Conservation (phyloP, 805 yeast species). For the Torulaspora indica region DNA sequence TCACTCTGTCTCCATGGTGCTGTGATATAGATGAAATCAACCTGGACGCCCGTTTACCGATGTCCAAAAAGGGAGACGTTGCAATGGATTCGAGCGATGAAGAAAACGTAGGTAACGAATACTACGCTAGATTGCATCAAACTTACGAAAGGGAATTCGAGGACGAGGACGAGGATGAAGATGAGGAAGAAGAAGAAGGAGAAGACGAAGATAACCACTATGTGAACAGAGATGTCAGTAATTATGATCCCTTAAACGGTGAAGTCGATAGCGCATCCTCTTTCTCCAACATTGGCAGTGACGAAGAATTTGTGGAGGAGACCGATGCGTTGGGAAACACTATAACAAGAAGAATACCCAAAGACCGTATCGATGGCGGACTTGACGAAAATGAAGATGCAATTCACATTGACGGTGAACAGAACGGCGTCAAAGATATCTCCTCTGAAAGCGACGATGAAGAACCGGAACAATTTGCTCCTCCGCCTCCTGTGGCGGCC, state of each 20-base stretch:
- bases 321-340: constrained; percentile 36
- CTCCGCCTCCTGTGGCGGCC: constrained; percentile 8
- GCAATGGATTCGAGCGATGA: constrained; percentile 30
- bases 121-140: constrained; percentile 32
- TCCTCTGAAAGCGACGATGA: constrained; percentile 15
- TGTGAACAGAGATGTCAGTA: constrained; percentile 18
- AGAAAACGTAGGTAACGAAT: constrained; percentile 31
- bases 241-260: constrained; percentile 32
- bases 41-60: constrained; percentile 72
- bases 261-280: constrained; percentile 20
- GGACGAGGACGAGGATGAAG: constrained; percentile 31
- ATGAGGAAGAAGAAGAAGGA: constrained; percentile 12
- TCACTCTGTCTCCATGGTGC: constrained; percentile 65
- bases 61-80: constrained; percentile 57
- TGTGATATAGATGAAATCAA: constrained; percentile 67
- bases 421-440: constrained; percentile 14
- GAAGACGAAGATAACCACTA: constrained; percentile 12
- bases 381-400: constrained; percentile 12
- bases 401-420: constrained; percentile 17
- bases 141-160: constrained; percentile 34
- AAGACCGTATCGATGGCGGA: constrained; percentile 10
- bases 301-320: constrained; percentile 28
- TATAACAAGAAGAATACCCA: constrained; percentile 18
- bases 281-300: constrained; percentile 14
- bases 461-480: constrained; percentile 5